A percentile compares a stretch with the other conserved stretches of the same genome.
These are phyloP conservation scores for Graphilbum fragrans DNA, from an alignment of 2,329 filamentous ascomycete genomes.

Conservation along the genomic window DNA sequence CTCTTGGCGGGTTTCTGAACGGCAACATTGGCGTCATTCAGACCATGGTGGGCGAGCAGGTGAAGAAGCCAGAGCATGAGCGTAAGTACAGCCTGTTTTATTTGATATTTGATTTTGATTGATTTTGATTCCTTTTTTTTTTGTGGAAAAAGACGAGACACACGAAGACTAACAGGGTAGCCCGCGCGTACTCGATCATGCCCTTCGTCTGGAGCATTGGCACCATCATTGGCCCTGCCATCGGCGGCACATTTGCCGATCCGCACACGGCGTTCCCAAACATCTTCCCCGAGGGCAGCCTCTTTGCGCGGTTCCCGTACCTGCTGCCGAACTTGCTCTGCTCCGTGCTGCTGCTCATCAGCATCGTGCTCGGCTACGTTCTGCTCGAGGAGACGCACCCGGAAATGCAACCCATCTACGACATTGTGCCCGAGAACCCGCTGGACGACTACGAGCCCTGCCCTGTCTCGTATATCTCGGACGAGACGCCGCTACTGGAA, in stretches of 20 bases:
- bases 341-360: constrained; percentile 60
- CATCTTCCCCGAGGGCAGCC: constrained; percentile 50
- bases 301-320: constrained; percentile 75
- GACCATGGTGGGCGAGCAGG: constrained; percentile 85
- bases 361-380: constrained; percentile 69
- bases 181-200: constrained; percentile 81
- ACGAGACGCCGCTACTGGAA: constrained; percentile 63
- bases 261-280: constrained; percentile 63
- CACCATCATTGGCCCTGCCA: constrained; percentile 77
- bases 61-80: constrained; percentile 74
- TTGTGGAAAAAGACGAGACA: background rate
- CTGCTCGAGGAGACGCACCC: constrained; percentile 84
- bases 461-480: constrained; percentile 39
- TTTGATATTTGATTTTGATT: background rate
- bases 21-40: constrained; percentile 87
- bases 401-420: constrained; percentile 52
- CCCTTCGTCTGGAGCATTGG: constrained; percentile 89
- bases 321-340: constrained; percentile 84
- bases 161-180: constrained; percentile 25
- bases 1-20: constrained; percentile 71
- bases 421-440: too few relatives aligned
- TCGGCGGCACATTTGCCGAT: constrained; percentile 77
- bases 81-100: too few relatives aligned
- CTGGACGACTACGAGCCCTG: constrained; percentile 9
- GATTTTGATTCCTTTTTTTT: background rate